Conservation (phyloP, 371 early-diverging fungal genomes). For the Caulochytrium protostelioides region DNA sequence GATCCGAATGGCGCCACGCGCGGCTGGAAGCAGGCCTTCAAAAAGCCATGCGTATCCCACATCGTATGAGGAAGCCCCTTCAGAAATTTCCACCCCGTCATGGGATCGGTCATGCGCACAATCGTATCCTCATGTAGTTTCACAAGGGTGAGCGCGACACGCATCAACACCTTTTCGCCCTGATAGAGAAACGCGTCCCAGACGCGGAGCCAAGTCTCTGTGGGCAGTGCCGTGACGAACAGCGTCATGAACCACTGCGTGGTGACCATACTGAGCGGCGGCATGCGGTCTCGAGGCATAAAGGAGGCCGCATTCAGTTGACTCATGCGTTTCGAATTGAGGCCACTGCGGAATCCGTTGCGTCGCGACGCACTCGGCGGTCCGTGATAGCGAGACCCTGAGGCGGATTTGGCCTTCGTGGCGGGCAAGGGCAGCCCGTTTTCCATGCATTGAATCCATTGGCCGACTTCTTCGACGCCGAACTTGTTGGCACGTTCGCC, state of each 20-base stretch:
- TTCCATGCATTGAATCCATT: slow-evolving; percentile 15
- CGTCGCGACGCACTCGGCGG: too few species aligned
- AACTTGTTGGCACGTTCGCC: slow-evolving; percentile 12
- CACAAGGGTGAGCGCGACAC: slow-evolving; percentile 54
- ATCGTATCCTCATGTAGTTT: slow-evolving; percentile 46
- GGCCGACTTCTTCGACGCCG: slow-evolving; percentile 15
- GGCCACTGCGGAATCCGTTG: too few species aligned
- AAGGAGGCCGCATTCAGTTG: too few species aligned
- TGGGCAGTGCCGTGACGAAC: slow-evolving; percentile 52
- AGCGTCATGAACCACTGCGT: slow-evolving; percentile 66
- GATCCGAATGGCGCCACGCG: too few species aligned
- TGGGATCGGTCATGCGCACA: slow-evolving; percentile 31
- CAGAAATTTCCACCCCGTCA: slow-evolving; percentile 25
- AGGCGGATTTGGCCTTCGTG: too few species aligned
- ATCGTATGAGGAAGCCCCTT: too few species aligned
- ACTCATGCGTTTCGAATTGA: too few species aligned
- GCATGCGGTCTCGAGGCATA: too few species aligned
- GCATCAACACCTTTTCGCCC: slow-evolving; percentile 52
- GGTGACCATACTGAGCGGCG: slow-evolving; percentile 48
- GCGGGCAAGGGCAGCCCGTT: too few species aligned
- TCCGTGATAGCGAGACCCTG: too few species aligned
- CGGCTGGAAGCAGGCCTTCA: too few species aligned
- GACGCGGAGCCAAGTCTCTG: slow-evolving; percentile 44
- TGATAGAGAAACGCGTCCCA: slow-evolving; percentile 74
- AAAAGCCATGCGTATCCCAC: too few species aligned